phyloP scores from a whole-genome alignment of 192 early-diverging fungal genomes.

The Chytriomyces confervae region DNA sequence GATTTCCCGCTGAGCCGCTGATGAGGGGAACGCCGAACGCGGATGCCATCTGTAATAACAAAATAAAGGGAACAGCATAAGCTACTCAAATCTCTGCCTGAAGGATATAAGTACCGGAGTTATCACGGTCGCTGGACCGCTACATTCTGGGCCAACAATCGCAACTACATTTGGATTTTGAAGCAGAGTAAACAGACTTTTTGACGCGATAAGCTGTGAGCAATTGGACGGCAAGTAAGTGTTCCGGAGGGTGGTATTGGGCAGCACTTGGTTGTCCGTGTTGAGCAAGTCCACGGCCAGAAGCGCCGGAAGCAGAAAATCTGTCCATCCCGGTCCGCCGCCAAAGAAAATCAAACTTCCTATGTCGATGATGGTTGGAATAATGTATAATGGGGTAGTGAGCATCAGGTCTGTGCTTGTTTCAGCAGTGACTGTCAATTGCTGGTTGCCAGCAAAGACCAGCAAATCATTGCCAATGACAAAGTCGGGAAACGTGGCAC shows the following conservation, averaged over 20 bases:
- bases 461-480: constrained; percentile 21
- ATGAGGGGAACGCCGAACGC: constrained; percentile 12
- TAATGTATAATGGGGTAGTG: neutral
- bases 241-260: neutral
- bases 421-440: neutral
- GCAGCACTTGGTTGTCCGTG: neutral
- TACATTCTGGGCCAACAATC: constrained; percentile 7
- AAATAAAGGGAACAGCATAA: neutral
- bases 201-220: neutral
- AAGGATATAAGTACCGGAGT: constrained; percentile 1
- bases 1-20: constrained; percentile 1
- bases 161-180: neutral
- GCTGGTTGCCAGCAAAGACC: constrained; percentile 57
- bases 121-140: neutral
- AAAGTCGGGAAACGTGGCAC: constrained; percentile 4
- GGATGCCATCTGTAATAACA: neutral
- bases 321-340: neutral
- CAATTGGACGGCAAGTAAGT: neutral
- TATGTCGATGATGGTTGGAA: neutral
- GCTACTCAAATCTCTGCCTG: neutral
- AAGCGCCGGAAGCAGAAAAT: neutral
- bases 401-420: neutral
- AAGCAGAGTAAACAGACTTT: neutral
- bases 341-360: constrained; percentile 5
- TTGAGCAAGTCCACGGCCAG: neutral